phyloP scores from a whole-genome alignment of 2,329 filamentous ascomycete genomes.

The Chaetomium sp. region DNA sequence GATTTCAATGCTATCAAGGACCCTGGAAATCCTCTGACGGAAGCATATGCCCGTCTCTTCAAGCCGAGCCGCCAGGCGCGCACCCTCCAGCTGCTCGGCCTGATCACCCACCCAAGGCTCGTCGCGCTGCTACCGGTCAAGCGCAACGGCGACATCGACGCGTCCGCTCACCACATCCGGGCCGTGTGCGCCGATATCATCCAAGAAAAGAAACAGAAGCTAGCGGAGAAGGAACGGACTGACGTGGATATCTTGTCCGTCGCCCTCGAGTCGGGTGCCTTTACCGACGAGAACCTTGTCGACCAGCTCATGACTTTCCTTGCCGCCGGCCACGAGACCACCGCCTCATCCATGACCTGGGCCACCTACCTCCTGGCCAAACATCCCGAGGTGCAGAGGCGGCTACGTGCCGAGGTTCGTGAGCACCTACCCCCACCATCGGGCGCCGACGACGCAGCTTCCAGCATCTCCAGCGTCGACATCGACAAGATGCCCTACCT shows the following conservation, averaged over 20 bases:
- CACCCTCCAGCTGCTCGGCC: constrained; percentile 49
- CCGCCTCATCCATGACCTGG: constrained; percentile 70
- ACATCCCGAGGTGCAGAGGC: constrained; percentile 57
- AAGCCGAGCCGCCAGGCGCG: constrained; percentile 45
- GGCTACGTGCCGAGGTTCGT: constrained; percentile 63
- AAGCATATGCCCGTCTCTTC: constrained; percentile 52
- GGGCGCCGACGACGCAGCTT: constrained; percentile 16
- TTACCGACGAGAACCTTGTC: constrained; percentile 72
- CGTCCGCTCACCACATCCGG: constrained; percentile 54
- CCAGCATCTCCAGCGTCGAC: constrained; percentile 43
- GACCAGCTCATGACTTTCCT: constrained; percentile 90
- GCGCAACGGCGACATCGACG: constrained; percentile 59
- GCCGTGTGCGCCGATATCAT: constrained; percentile 63
- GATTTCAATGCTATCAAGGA: constrained; percentile 63
- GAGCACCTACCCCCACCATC: constrained; percentile 47
- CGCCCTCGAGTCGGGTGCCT: constrained; percentile 67
- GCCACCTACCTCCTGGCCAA: constrained; percentile 62
- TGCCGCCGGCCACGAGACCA: constrained; percentile 76
- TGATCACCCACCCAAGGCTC: constrained; percentile 59
- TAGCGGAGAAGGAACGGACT: constrained; percentile 40
- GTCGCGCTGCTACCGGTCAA: constrained; percentile 59
- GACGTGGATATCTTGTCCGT: constrained; percentile 74
- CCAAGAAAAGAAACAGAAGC: constrained; percentile 56
- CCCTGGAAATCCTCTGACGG: constrained; percentile 51
- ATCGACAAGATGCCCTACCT: constrained; percentile 74